A percentile compares a stretch with the other conserved stretches of the same genome.
phyloP scores from a whole-genome alignment of 108 stramenopile genomes.

The Cyclotella sp. region DNA sequence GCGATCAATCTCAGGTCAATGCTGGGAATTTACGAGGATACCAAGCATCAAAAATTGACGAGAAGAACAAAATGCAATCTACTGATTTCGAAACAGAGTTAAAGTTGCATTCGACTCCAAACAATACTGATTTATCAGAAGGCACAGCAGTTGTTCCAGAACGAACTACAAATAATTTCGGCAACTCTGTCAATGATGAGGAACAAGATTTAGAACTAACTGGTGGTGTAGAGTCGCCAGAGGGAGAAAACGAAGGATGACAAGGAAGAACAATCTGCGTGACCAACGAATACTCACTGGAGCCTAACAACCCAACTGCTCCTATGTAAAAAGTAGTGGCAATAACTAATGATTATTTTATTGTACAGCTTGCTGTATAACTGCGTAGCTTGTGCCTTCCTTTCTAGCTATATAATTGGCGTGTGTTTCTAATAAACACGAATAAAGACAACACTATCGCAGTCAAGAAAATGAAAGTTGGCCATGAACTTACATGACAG shows the following conservation, averaged over 20 bases:
- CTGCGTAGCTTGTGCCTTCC: too few relatives aligned
- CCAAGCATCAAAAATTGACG: not conserved
- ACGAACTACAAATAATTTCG: not conserved
- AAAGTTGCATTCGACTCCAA: not conserved
- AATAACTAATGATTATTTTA: too few relatives aligned
- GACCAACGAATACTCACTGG: not conserved
- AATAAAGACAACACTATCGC: too few relatives aligned
- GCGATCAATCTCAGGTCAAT: not conserved
- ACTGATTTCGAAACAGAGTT: not conserved
- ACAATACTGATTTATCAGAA: not conserved
- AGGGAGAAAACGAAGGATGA: not conserved
- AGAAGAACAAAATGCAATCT: not conserved
- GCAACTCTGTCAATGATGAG: not conserved
- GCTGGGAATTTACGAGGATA: constrained; percentile 6
- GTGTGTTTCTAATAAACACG: too few relatives aligned
- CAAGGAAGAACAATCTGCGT: not conserved
- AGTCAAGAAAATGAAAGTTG: too few relatives aligned
- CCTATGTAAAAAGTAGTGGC: not conserved
- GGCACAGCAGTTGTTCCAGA: not conserved
- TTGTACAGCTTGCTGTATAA: too few relatives aligned
- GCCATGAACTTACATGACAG: too few relatives aligned
- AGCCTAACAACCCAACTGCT: not conserved
- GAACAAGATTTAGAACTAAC: too few relatives aligned
- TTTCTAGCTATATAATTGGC: too few relatives aligned
- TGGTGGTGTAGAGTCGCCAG: not conserved